These are phyloP conservation scores for Hypholoma sublateritium DNA, from an alignment of 768 basidiomycete species.

Conservation along the genomic window DNA sequence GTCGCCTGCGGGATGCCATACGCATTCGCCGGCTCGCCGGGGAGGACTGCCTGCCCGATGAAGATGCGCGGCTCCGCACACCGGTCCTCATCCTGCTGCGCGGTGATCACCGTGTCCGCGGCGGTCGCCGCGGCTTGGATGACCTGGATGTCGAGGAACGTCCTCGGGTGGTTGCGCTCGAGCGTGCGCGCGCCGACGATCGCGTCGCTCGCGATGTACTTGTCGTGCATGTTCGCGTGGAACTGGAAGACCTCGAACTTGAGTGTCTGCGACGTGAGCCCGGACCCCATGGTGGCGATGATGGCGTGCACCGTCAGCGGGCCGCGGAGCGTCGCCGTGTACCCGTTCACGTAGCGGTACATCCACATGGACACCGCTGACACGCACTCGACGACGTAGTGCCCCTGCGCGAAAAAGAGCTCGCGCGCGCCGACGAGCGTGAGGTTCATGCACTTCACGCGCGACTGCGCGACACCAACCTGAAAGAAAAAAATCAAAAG, in stretches of 20 bases:
- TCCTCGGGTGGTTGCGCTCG: constrained; percentile 39
- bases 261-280: constrained; percentile 34
- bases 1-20: constrained; percentile 89
- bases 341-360: constrained; percentile 77
- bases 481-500: background rate
- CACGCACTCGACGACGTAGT: constrained; percentile 67
- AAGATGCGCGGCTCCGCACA: constrained; percentile 67
- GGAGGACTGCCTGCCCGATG: constrained; percentile 65
- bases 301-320: constrained; percentile 69
- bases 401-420: constrained; percentile 43
- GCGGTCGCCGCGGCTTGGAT: constrained; percentile 9
- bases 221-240: constrained; percentile 72
- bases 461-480: constrained; percentile 53
- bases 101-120: constrained; percentile 12
- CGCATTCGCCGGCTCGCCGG: constrained; percentile 82
- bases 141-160: constrained; percentile 24
- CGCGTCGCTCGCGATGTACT: constrained; percentile 66
- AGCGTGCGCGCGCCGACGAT: constrained; percentile 50
- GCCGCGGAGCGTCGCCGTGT: constrained; percentile 74
- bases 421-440: constrained; percentile 78
- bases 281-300: constrained; percentile 26
- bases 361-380: constrained; percentile 81
- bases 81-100: constrained; percentile 49
- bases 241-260: constrained; percentile 77
- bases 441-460: constrained; percentile 82